phyloP scores from a whole-genome alignment of 495 filamentous ascomycete species.

The Aspergillus sparsus region DNA sequence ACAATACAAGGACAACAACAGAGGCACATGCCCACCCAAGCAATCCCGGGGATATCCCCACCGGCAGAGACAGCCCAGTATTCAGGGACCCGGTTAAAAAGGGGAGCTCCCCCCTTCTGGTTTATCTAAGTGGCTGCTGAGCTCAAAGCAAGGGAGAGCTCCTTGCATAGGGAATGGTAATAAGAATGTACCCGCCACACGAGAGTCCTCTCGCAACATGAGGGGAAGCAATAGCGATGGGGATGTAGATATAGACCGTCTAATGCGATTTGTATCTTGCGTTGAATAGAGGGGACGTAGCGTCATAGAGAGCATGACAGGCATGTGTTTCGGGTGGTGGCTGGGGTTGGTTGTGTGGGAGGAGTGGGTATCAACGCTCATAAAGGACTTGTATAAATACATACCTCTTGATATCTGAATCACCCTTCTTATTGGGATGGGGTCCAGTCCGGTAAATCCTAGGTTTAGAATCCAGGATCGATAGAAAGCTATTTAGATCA shows the following conservation, averaged over 20 bases:
- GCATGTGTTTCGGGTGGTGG: neutral
- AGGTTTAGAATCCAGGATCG: slow-evolving; percentile 12
- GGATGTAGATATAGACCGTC: neutral
- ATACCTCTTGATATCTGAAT: slow-evolving; percentile 8
- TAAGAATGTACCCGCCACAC: slow-evolving; percentile 8
- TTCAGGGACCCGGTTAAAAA: slow-evolving; percentile 4
- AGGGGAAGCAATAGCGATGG: neutral
- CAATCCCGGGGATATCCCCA: neutral
- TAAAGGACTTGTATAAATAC: neutral
- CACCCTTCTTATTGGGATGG: slow-evolving; percentile 1
- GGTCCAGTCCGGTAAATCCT: slow-evolving; percentile 8
- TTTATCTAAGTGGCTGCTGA: slow-evolving; percentile 18
- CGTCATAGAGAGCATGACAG: neutral
- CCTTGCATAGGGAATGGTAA: slow-evolving; percentile 22
- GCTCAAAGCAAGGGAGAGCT: slow-evolving; percentile 18
- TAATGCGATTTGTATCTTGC: neutral
- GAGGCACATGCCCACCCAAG: slow-evolving; percentile 5
- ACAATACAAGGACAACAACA: neutral
- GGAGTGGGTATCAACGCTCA: neutral
- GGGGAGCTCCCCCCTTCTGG: slow-evolving; percentile 6
- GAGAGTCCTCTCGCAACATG: neutral
- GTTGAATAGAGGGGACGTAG: neutral
- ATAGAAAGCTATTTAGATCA: neutral
- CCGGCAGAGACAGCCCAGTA: neutral
- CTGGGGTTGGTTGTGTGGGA: neutral